phyloP scores from a whole-genome alignment of 345 rosid species.

The Crucihimalaya himalaica region DNA sequence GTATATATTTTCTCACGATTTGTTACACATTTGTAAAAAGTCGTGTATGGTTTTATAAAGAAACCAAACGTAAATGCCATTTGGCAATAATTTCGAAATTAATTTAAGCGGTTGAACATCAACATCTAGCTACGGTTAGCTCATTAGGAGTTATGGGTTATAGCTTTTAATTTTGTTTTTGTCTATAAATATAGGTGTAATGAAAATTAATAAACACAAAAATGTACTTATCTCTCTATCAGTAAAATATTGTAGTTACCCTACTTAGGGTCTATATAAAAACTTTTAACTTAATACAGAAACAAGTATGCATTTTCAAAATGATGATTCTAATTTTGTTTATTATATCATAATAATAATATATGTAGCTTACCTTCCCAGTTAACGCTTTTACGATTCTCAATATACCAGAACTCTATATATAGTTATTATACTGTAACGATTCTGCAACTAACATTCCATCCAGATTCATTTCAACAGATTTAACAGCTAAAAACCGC shows the following conservation, averaged over 20 bases:
- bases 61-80: conserved; percentile 26
- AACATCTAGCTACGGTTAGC: conserved; percentile 29
- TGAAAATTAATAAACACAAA: neutral
- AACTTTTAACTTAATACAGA: neutral
- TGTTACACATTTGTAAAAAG: conserved; percentile 1
- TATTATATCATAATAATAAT: neutral
- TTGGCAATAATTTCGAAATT: neutral
- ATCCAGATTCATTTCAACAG: conserved; percentile 31
- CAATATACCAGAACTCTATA: neutral
- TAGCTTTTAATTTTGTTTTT: neutral
- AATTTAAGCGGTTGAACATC: conserved; percentile 32
- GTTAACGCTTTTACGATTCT: neutral
- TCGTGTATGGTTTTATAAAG: conserved; percentile 11
- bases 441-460: conserved; percentile 23
- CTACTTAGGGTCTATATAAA: neutral
- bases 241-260: neutral
- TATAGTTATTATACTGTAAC: conserved; percentile 22
- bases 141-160: conserved; percentile 23
- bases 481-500: conserved; percentile 38
- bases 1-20: neutral
- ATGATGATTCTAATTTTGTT: neutral
- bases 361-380: neutral
- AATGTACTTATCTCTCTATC: neutral
- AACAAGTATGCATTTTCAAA: neutral
- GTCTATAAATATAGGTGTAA: conserved; percentile 12